Conservation (phyloP, 1,284 basidiomycete genomes). For the Fistulina hepatica region DNA sequence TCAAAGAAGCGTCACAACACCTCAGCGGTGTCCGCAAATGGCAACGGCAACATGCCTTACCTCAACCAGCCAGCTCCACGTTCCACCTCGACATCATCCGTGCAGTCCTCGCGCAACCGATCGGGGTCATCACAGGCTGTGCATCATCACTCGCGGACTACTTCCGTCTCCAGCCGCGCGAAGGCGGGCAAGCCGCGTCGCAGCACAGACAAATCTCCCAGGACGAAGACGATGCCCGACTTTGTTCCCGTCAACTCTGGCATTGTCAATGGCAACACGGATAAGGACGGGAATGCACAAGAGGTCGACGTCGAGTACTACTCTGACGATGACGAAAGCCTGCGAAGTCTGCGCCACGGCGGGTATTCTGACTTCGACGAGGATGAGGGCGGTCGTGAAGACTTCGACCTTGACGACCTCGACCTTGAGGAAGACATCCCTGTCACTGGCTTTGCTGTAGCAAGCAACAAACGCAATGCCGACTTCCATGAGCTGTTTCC, state of each 20-base stretch:
- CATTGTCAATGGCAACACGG: constrained; percentile 11
- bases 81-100: background rate
- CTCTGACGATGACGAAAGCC: constrained; percentile 19
- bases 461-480: constrained; percentile 87
- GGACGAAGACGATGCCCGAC: constrained; percentile 26
- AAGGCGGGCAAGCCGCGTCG: constrained; percentile 1
- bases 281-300: constrained; percentile 10
- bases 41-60: background rate
- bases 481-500: constrained; percentile 95
- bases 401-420: constrained; percentile 27
- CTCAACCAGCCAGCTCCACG: background rate
- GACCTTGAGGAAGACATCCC: constrained; percentile 64
- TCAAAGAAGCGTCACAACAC: background rate
- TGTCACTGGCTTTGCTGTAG: constrained; percentile 91
- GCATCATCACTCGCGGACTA: background rate
- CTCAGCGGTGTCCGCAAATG: background rate
- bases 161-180: constrained; percentile 1
- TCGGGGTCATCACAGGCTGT: too few species aligned
- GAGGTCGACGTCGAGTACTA: constrained; percentile 32
- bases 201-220: constrained; percentile 16
- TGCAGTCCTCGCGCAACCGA: too few species aligned
- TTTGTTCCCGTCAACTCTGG: constrained; percentile 25
- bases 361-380: constrained; percentile 16
- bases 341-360: too few species aligned
- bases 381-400: constrained; percentile 12